Evolutionary conservation across 2,329 filamentous ascomycete genomes (phyloP).

Genomic region (Neofusicoccum parvum): DNA sequence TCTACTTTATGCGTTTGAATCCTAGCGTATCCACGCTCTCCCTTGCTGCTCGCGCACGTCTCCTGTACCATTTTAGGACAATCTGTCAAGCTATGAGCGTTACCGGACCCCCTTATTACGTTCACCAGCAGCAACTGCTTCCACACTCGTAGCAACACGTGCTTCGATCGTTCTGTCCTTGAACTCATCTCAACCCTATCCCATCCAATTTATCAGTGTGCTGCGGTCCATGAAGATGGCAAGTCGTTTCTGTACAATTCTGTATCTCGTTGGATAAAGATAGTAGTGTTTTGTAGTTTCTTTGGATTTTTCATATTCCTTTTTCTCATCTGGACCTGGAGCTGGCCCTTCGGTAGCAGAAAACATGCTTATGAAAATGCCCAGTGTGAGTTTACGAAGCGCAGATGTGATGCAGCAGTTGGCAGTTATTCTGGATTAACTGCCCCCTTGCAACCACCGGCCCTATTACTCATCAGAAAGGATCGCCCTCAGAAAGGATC

Average conservation of each 20-base stretch:
- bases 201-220: not conserved
- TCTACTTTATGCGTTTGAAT: not conserved
- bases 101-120: too few species aligned
- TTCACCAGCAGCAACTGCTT: too few species aligned
- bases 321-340: not conserved
- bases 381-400: too few species aligned
- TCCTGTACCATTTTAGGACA: not conserved
- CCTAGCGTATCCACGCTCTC: not conserved
- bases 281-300: not conserved
- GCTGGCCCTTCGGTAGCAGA: conserved; percentile 15
- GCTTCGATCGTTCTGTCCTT: not conserved
- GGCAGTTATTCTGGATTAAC: too few species aligned
- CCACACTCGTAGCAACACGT: too few species aligned
- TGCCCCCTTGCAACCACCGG: too few species aligned
- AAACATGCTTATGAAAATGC: not conserved
- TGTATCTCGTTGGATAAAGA: not conserved
- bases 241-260: not conserved
- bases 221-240: not conserved
- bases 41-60: not conserved
- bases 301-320: not conserved
- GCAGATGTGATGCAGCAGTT: not conserved
- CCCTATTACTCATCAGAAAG: too few species aligned
- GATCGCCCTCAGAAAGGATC: too few species aligned
- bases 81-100: too few species aligned
- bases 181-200: not conserved